phyloP scores from a whole-genome alignment of 345 rosid genomes.

The Kandelia obovata region DNA sequence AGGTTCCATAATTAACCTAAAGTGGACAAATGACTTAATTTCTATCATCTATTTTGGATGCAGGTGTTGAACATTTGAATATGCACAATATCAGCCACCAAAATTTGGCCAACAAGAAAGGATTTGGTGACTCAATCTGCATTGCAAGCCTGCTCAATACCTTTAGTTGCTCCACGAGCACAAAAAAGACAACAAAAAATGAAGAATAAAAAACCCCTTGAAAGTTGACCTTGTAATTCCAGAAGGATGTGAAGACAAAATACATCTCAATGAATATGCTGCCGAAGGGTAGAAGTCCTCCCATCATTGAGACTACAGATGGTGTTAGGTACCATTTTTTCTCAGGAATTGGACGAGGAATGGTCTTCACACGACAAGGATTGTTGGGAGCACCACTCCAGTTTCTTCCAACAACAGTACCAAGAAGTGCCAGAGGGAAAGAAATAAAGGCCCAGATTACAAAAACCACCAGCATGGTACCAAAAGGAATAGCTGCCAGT shows the following conservation, averaged over 20 bases:
- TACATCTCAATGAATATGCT: constrained; percentile 98
- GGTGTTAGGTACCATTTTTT: constrained; percentile 96
- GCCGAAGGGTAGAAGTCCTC: constrained; percentile 88
- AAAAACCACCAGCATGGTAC: constrained; percentile 89
- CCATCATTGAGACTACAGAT: constrained; percentile 86
- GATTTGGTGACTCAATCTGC: too few relatives aligned
- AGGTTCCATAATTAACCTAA: too few relatives aligned
- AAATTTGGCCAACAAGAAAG: too few relatives aligned
- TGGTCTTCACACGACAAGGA: constrained; percentile 94
- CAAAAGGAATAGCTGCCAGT: constrained; percentile 92
- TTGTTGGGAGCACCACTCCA: constrained; percentile 97
- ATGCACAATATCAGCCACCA: too few relatives aligned
- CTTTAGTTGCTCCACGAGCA: too few relatives aligned
- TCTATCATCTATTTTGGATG: too few relatives aligned
- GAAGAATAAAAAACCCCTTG: background rate
- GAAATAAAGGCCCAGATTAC: constrained; percentile 94
- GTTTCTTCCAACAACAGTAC: constrained; percentile 89
- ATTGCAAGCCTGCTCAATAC: too few relatives aligned
- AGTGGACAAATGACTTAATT: too few relatives aligned
- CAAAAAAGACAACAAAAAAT: too few relatives aligned
- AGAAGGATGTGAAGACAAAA: constrained; percentile 94
- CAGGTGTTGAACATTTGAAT: too few relatives aligned
- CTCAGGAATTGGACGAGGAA: constrained; percentile 96
- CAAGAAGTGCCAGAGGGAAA: constrained; percentile 89
- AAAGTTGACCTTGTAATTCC: constrained; percentile 87